Evolutionary conservation across 495 filamentous ascomycete genomes (phyloP).

Genomic region (Aspergillus nidulans): DNA sequence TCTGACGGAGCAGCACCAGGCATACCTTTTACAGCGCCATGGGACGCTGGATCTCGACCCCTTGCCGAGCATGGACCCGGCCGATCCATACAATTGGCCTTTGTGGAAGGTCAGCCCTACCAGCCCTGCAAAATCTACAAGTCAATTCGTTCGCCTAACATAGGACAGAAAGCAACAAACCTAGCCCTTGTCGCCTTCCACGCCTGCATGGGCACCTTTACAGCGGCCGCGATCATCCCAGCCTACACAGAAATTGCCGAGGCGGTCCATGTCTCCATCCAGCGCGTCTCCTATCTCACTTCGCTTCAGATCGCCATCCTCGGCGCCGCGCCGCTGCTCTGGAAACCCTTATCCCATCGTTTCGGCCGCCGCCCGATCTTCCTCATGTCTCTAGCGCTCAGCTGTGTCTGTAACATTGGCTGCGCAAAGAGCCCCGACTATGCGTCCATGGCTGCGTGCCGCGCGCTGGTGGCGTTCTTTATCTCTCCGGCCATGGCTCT

Average conservation of each 20-base stretch:
- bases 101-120: constrained; percentile 40
- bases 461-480: constrained; percentile 20
- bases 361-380: constrained; percentile 52
- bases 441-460: constrained; percentile 33
- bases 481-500: constrained; percentile 30
- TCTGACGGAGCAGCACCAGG: constrained; percentile 35
- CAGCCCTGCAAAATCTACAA: not conserved
- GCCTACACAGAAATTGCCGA: constrained; percentile 46
- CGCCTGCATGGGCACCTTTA: constrained; percentile 53
- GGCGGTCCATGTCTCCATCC: constrained; percentile 43
- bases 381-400: constrained; percentile 42
- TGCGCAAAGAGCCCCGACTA: constrained; percentile 44
- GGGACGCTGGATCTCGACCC: constrained; percentile 51
- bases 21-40: constrained; percentile 49
- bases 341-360: constrained; percentile 50
- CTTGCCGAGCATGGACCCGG: constrained; percentile 43
- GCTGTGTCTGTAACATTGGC: constrained; percentile 45
- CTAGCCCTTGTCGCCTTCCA: constrained; percentile 52
- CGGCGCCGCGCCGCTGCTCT: constrained; percentile 47
- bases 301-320: constrained; percentile 49
- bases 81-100: constrained; percentile 54
- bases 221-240: constrained; percentile 48
- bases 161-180: constrained; percentile 47
- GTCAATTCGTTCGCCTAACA: no score
- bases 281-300: constrained; percentile 47